Base-by-base conservation (phyloP, 2,329 filamentous ascomycete species). In the Cladosporium sp. region DNA sequence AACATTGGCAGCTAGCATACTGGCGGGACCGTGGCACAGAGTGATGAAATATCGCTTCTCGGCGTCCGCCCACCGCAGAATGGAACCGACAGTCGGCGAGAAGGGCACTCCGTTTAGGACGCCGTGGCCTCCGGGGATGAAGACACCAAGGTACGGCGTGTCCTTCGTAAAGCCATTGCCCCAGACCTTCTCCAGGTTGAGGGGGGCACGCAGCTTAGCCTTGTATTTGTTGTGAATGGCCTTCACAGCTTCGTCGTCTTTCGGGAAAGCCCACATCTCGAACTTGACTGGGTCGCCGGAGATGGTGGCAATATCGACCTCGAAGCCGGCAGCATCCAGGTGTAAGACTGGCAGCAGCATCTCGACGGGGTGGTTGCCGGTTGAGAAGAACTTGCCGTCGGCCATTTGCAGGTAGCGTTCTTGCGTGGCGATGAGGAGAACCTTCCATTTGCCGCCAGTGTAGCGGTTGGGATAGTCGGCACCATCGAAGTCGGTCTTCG, bases 401-500 rank as follows among this genome's bases (percentile, higher is more conserved):
- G 40, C 65, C 69, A 70, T 70, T 44, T 40, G 31, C 18, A 70
- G 63, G 63, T 70, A 70, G 14, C 68, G 68, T 49, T 70, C 69
- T 60, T 70, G 69, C 8, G 66, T 69, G 35, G 66, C 69, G 37
- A 70, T 70, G 21, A 70, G 64, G 57, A 70, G 67, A 40, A 70
- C 63, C 60, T 65, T 66, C 69, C 69, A 70, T 60, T 70, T 70
- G 23, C 67, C 67, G 26, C 68, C 68, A 26, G 62, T 68, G 63
- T 70, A 70, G 33, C 52, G 52, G 44, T 70, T 69, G 33, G 68
- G 68, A 31, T 69, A 70, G 62, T 69, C 49, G 21, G 67, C 68
- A 11, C 68, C 67, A 59, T 70, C 68, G 62, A 69, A 70, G 62
- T 70, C 68, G 23, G 68, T 70, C 67, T 70, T 70, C 5, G 68